Percentiles rank a stretch among this genome's conserved stretches.
Evolutionary conservation across 495 filamentous ascomycete genomes (phyloP).

Genomic region (Pseudoneurospora amorphoporcata): DNA sequence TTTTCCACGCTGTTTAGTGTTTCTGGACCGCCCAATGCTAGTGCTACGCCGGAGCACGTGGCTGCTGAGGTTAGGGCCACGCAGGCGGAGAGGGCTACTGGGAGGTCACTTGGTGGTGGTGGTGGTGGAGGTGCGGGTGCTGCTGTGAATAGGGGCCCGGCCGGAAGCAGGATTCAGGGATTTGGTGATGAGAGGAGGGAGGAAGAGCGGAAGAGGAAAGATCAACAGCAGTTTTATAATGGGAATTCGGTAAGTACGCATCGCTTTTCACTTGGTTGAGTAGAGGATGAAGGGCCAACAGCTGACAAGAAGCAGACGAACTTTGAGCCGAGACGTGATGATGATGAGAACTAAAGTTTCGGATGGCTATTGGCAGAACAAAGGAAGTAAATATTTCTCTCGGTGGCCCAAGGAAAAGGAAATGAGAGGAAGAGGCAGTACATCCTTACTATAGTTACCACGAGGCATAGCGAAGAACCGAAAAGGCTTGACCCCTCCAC

Average conservation of each 20-base stretch:
- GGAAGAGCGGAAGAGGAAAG: constrained; percentile 32
- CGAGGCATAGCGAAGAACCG: not conserved
- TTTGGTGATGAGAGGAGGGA: constrained; percentile 10
- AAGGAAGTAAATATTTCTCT: not conserved
- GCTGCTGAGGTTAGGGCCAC: not conserved
- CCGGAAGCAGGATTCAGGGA: constrained; percentile 15
- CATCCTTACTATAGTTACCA: not conserved
- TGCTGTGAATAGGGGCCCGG: not conserved
- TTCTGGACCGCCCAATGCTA: constrained; percentile 3
- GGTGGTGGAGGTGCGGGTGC: not conserved
- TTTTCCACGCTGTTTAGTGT: constrained; percentile 24
- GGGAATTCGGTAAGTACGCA: constrained; percentile 63
- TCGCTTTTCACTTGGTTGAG: not conserved
- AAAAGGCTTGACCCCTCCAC: not conserved
- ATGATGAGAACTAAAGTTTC: constrained; percentile 33
- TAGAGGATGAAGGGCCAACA: not conserved
- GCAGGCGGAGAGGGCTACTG: not conserved
- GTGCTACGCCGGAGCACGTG: not conserved
- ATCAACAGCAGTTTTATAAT: constrained; percentile 66
- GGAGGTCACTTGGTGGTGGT: not conserved
- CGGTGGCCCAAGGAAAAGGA: not conserved
- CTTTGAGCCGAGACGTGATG: constrained; percentile 58
- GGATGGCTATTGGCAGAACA: not conserved
- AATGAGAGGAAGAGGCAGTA: not conserved
- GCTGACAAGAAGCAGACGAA: constrained; percentile 45